Conservation (phyloP, 371 early-diverging fungal genomes). For the Apophysomyces ossiformis region DNA sequence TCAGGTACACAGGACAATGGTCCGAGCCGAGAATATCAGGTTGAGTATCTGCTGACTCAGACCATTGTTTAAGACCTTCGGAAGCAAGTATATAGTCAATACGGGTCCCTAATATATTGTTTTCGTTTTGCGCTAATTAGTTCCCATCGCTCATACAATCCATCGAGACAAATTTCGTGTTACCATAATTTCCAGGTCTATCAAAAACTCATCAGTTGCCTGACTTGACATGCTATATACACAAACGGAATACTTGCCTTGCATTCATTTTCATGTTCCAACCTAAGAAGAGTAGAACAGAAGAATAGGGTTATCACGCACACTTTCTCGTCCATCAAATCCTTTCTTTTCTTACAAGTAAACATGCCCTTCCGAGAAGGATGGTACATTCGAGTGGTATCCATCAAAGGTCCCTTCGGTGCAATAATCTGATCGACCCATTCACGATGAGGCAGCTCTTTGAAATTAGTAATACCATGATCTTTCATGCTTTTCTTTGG, state of each 20-base stretch:
- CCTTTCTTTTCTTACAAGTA: constrained; percentile 49
- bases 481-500: constrained; percentile 68
- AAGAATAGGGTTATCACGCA: neutral
- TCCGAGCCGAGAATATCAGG: constrained; percentile 82
- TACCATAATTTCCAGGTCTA: constrained; percentile 64
- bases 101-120: constrained; percentile 53
- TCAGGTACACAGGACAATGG: constrained; percentile 84
- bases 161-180: neutral
- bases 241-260: constrained; percentile 45
- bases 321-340: neutral
- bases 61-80: constrained; percentile 55
- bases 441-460: constrained; percentile 64
- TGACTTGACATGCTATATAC: neutral
- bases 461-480: constrained; percentile 58
- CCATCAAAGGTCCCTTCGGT: constrained; percentile 61
- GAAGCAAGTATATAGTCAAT: constrained; percentile 85
- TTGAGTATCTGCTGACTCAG: constrained; percentile 63
- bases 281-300: constrained; percentile 21
- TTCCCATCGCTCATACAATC: neutral
- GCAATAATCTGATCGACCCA: constrained; percentile 74
- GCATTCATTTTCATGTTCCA: constrained; percentile 85
- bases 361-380: constrained; percentile 57
- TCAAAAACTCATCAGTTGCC: neutral
- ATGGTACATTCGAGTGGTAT: constrained; percentile 56
- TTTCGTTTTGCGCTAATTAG: constrained; percentile 1